Evolutionary conservation across 2,329 filamentous ascomycete genomes (phyloP), one percentile per base, ranked within the genome.

Genomic region (Fusarium sarcochroum): DNA sequence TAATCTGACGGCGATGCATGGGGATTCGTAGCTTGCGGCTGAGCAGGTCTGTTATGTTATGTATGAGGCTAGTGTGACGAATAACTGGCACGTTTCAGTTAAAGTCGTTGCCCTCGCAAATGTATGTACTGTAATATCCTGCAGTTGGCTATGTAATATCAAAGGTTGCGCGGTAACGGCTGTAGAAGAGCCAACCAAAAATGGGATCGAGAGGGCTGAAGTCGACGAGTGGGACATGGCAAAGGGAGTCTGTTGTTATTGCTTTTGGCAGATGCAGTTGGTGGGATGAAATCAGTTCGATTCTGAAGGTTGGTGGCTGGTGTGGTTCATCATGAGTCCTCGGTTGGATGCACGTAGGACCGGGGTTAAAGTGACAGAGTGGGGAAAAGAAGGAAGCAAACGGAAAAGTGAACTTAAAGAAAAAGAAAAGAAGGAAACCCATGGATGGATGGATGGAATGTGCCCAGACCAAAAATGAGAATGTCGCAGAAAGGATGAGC

Each of bases 51-150:
- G 38, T 40, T 35, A 44, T 18, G 53, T 35, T 30, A n/a, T 34
- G 57, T 48, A 63, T 72, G 60, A 63, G 67, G 67, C 58, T 63
- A 66, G 62, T 69, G 67, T 69, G 69, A 66, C 65, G 56, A 69
- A 49, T 51, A 47, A 58, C 56, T 66, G 68, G 63, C 57, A 60
- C 42, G 57, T 57, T 65, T 66, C 41, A 69, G 62, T 60, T 45
- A 27, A 32, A 56, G 44, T 38, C 21, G 49, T 30, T 11, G 15
- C 40, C 42, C 54, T 63, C 35, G 49, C 21, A 63, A 17, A 54
- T 42, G 41, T n/a, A n/a, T n/a, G n/a, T n/a, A 30, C 40, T 47
- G 42, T 13, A 30, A 30, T 30, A 10, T 30, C 27, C 27, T 30
- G 27, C 10, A 30, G 10, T 30, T 30, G 27, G 27, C 27, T 30